These are phyloP conservation scores for Chrysanthemum seticuspe DNA, from an alignment of 129 eudicot genomes.

Conservation along the genomic window DNA sequence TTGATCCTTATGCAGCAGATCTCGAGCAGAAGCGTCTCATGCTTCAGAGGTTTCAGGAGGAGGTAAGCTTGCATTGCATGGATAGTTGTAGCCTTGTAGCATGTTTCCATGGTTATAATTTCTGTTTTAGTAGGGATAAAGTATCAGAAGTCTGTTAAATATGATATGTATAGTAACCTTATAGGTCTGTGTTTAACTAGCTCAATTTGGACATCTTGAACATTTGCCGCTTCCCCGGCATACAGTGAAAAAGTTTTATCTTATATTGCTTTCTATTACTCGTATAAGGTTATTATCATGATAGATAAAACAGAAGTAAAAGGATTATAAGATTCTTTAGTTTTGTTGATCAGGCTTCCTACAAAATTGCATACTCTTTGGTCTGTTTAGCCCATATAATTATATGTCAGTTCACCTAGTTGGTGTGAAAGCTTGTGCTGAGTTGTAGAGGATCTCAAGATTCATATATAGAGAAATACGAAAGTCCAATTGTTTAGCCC, in stretches of 20 bases:
- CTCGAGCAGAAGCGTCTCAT: constrained; percentile 93
- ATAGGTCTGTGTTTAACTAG: not conserved
- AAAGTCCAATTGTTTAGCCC: constrained; percentile 2
- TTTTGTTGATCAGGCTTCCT: too few relatives aligned
- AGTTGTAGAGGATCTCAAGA: constrained; percentile 5
- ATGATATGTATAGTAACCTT: not conserved
- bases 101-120: not conserved
- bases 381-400: too few relatives aligned
- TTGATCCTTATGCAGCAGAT: constrained; percentile 80
- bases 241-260: not conserved
- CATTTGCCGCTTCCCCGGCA: not conserved
- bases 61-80: constrained; percentile 38
- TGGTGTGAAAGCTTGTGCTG: not conserved
- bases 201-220: not conserved
- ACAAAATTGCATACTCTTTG: too few relatives aligned
- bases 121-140: not conserved
- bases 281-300: constrained; percentile 5
- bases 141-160: not conserved
- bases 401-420: too few relatives aligned
- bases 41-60: constrained; percentile 98
- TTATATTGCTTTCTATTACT: not conserved
- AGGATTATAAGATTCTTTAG: not conserved
- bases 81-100: not conserved
- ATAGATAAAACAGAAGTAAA: constrained; percentile 6
- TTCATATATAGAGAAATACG: not conserved